These are phyloP conservation scores for Infundibulicybe gibba DNA, from an alignment of 768 basidiomycete species.

Conservation along the genomic window DNA sequence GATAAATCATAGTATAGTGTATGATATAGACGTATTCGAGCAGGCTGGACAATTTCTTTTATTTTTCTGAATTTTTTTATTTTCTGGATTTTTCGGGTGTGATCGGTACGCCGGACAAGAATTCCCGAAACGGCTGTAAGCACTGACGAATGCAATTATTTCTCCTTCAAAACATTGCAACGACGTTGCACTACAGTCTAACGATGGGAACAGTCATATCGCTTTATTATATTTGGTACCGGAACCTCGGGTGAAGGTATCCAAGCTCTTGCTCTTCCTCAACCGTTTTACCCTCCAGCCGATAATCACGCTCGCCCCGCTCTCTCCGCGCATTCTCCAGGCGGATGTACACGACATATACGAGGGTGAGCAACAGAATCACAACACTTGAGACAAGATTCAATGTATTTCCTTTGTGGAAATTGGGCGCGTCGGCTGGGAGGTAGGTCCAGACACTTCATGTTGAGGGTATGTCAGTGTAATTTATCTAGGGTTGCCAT, in stretches of 20 bases:
- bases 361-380: slow-evolving; percentile 24
- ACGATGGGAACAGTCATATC: too few relatives aligned
- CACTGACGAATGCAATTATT: too few relatives aligned
- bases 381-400: slow-evolving; percentile 35
- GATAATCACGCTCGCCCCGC: slow-evolving; percentile 36
- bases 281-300: slow-evolving; percentile 31
- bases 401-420: slow-evolving; percentile 41
- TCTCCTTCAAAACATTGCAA: too few relatives aligned
- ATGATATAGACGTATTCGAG: too few relatives aligned
- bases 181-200: too few relatives aligned
- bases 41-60: too few relatives aligned
- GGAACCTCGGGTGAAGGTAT: slow-evolving; percentile 39
- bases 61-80: too few relatives aligned
- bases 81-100: too few relatives aligned
- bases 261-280: slow-evolving; percentile 37
- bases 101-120: too few relatives aligned
- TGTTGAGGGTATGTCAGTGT: background rate
- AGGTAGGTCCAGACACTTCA: slow-evolving; percentile 45
- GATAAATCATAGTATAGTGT: too few relatives aligned
- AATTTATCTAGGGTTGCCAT: background rate
- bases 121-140: too few relatives aligned
- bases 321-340: slow-evolving; percentile 40
- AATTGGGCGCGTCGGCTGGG: slow-evolving; percentile 41
- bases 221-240: slow-evolving; percentile 32
- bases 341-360: slow-evolving; percentile 30